phyloP scores from a whole-genome alignment of 1,284 basidiomycete genomes.

The Megacollybia platyphylla region DNA sequence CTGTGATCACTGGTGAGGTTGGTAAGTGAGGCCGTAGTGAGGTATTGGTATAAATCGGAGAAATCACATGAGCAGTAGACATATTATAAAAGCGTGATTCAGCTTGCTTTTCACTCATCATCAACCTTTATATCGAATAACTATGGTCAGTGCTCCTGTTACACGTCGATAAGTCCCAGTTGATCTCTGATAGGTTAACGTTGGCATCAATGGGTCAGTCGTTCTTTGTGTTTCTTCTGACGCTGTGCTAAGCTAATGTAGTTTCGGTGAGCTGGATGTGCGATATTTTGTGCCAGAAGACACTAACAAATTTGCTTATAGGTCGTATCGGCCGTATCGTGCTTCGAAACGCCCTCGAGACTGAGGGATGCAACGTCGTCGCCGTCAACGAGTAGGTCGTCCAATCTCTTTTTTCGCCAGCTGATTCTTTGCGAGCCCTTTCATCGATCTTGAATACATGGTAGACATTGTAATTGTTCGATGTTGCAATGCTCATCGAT shows the following conservation, averaged over 20 bases:
- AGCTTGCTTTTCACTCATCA: too few species aligned
- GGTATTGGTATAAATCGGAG: too few species aligned
- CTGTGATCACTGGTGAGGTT: too few species aligned
- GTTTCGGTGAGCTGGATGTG: conserved; percentile 61
- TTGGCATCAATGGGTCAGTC: conserved; percentile 85
- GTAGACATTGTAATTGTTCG: conserved; percentile 21
- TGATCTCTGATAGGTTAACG: conserved; percentile 39
- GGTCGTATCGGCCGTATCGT: conserved; percentile 99
- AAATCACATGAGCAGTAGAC: too few species aligned
- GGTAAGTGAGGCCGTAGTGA: too few species aligned
- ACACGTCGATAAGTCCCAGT: too few species aligned
- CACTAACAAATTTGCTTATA: conserved; percentile 15
- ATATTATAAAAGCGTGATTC: too few species aligned
- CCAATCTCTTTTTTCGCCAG: conserved; percentile 7
- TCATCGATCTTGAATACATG: conserved; percentile 96
- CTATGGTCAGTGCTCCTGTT: too few species aligned
- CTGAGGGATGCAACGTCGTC: conserved; percentile 70
- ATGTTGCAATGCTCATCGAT: background rate
- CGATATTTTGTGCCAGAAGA: conserved; percentile 3
- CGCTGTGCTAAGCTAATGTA: conserved; percentile 16
- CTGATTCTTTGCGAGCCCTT: conserved; percentile 45
- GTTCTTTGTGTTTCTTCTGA: conserved; percentile 12
- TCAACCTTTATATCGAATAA: too few species aligned
- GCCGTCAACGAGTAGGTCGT: conserved; percentile 79
- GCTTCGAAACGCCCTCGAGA: conserved; percentile 83